phyloP scores from a whole-genome alignment of 2,329 filamentous ascomycete genomes.

The Elsinoe ampelina region DNA sequence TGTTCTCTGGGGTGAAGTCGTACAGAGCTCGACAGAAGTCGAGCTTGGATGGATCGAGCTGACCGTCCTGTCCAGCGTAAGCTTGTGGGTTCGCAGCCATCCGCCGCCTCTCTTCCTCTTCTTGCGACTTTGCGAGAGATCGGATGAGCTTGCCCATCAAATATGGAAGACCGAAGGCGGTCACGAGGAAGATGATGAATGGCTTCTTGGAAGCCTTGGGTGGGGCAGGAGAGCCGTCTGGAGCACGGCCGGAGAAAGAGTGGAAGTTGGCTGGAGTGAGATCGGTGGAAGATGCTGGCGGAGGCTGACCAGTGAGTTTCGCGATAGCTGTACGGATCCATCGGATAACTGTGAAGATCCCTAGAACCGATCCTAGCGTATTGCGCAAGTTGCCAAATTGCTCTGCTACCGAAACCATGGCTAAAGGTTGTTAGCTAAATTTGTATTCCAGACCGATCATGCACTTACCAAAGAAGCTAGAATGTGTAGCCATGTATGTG shows the following conservation, averaged over 20 bases:
- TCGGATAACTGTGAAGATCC: slow-evolving; percentile 90
- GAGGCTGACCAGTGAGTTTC: slow-evolving; percentile 84
- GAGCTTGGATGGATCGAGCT: slow-evolving; percentile 78
- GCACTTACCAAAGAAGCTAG: slow-evolving; percentile 84
- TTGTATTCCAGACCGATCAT: slow-evolving; percentile 1
- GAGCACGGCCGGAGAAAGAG: slow-evolving; percentile 54
- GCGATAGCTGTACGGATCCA: slow-evolving; percentile 89
- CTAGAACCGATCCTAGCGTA: slow-evolving; percentile 84
- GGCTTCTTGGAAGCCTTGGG: slow-evolving; percentile 84
- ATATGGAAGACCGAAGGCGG: slow-evolving; percentile 91
- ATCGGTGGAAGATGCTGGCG: slow-evolving; percentile 74
- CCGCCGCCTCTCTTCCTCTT: slow-evolving; percentile 65
- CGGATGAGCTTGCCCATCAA: slow-evolving; percentile 95
- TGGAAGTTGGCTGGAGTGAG: slow-evolving; percentile 89
- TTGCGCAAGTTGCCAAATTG: slow-evolving; percentile 91
- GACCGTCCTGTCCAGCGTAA: slow-evolving; percentile 35
- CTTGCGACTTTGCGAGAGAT: slow-evolving; percentile 70
- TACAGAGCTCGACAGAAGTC: slow-evolving; percentile 94
- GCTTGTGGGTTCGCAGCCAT: slow-evolving; percentile 42
- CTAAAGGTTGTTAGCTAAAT: slow-evolving; percentile 38
- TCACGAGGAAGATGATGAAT: slow-evolving; percentile 88
- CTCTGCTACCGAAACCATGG: slow-evolving; percentile 96
- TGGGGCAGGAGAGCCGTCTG: slow-evolving; percentile 57
- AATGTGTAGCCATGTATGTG: slow-evolving; percentile 99
- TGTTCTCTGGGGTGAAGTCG: slow-evolving; percentile 78